Conservation (phyloP, 1,139 yeast species). For the Chernovozyma sophiae-reginae region DNA sequence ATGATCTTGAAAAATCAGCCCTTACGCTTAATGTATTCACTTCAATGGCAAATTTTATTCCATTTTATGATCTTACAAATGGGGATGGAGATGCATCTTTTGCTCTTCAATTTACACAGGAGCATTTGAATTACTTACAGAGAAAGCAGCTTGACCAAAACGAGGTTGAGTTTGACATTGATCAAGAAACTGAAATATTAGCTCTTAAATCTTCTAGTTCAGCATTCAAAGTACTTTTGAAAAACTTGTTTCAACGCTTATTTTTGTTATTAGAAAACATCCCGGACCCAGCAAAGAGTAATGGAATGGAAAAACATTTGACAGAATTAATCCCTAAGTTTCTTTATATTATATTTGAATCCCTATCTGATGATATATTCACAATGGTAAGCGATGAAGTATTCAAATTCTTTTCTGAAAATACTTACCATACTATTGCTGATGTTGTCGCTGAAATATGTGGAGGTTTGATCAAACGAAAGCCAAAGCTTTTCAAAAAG, state of each 20-base stretch:
- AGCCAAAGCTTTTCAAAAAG: constrained; percentile 48
- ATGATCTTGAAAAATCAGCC: constrained; percentile 74
- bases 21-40: constrained; percentile 69
- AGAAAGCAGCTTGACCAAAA: constrained; percentile 21
- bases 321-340: constrained; percentile 61
- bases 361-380: constrained; percentile 66
- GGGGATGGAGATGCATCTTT: constrained; percentile 46
- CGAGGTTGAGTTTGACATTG: constrained; percentile 22
- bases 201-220: constrained; percentile 76
- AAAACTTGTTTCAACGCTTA: constrained; percentile 54
- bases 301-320: constrained; percentile 48
- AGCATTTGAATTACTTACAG: constrained; percentile 53
- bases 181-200: constrained; percentile 41
- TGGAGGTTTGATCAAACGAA: constrained; percentile 63
- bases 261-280: constrained; percentile 71
- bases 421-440: constrained; percentile 62
- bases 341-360: constrained; percentile 62
- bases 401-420: constrained; percentile 53
- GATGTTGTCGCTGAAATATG: constrained; percentile 68
- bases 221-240: constrained; percentile 61
- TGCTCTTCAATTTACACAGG: constrained; percentile 71
- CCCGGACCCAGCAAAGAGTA: constrained; percentile 55
- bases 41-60: constrained; percentile 68
- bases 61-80: constrained; percentile 53
- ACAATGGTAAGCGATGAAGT: constrained; percentile 47